phyloP scores from a whole-genome alignment of 768 basidiomycete genomes.

The Mycena vitilis region DNA sequence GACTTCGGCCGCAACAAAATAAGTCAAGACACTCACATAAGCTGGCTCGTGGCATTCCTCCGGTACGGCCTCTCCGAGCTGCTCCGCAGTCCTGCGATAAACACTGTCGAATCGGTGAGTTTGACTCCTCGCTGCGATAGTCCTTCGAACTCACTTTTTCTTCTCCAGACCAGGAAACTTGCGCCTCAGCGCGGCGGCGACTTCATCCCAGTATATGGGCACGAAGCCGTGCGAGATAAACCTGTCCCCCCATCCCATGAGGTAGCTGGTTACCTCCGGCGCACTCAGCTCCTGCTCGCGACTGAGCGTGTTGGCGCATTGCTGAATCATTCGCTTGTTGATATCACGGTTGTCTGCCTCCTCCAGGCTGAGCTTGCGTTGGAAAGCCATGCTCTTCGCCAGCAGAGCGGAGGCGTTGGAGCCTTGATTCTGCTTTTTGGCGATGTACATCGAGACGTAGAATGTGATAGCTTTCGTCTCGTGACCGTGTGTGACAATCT shows the following conservation, averaged over 20 bases:
- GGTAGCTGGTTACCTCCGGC: conserved; percentile 49
- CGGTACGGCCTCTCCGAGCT: too few species aligned
- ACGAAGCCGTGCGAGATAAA: conserved; percentile 52
- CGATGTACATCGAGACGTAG: conserved; percentile 45
- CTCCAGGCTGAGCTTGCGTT: conserved; percentile 24
- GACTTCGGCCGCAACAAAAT: too few species aligned
- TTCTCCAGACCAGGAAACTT: background rate
- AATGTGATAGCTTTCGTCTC: conserved; percentile 48
- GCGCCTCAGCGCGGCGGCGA: conserved; percentile 28
- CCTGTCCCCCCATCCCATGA: conserved; percentile 57
- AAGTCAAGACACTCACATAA: too few species aligned
- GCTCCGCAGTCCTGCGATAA: too few species aligned
- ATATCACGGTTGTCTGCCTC: conserved; percentile 39
- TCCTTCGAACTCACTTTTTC: too few species aligned
- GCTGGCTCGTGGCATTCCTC: too few species aligned
- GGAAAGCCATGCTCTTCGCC: conserved; percentile 41
- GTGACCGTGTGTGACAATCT: conserved; percentile 47
- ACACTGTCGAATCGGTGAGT: too few species aligned
- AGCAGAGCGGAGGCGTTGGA: conserved; percentile 47
- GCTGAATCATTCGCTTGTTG: conserved; percentile 46
- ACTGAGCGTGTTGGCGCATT: conserved; percentile 48
- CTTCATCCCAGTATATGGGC: conserved; percentile 47
- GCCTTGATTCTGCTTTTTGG: conserved; percentile 39
- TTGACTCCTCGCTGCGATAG: too few species aligned
- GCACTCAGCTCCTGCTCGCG: conserved; percentile 51